These are phyloP conservation scores for Entomortierella chlamydospora DNA, from an alignment of 192 early-diverging fungal genomes.

Conservation along the genomic window DNA sequence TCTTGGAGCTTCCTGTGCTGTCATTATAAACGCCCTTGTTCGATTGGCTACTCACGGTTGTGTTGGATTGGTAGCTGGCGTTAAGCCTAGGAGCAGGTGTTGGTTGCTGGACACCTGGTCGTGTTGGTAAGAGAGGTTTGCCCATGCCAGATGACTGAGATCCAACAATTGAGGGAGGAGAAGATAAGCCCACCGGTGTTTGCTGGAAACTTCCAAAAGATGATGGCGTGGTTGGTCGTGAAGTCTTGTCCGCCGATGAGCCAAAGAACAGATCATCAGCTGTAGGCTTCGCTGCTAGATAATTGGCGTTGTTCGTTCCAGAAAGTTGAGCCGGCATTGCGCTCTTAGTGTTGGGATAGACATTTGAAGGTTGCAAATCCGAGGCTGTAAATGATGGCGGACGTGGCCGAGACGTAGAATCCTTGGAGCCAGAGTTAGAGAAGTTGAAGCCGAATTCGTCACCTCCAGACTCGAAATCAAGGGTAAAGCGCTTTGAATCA, in stretches of 20 bases:
- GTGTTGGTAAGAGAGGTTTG: slow-evolving; percentile 17
- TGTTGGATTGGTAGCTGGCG: not conserved
- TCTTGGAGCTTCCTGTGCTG: slow-evolving; percentile 19
- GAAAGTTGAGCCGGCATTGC: slow-evolving; percentile 19
- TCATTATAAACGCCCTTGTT: slow-evolving; percentile 7
- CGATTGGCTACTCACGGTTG: not conserved
- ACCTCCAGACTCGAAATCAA: slow-evolving; percentile 16
- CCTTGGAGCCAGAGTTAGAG: not conserved
- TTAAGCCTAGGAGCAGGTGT: not conserved
- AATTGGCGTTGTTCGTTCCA: slow-evolving; percentile 11
- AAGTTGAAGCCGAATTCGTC: slow-evolving; percentile 47
- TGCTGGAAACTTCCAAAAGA: slow-evolving; percentile 16
- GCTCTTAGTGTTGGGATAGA: not conserved
- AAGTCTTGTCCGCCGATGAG: slow-evolving; percentile 10
- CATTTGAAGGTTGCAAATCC: too few species aligned
- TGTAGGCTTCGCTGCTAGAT: slow-evolving; percentile 16
- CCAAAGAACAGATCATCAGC: slow-evolving; percentile 43
- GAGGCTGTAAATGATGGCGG: slow-evolving; percentile 13
- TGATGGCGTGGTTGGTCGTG: slow-evolving; percentile 21
- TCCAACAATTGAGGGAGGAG: slow-evolving; percentile 10
- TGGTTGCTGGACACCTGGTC: not conserved
- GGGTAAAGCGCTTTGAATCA: slow-evolving; percentile 22
- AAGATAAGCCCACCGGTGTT: slow-evolving; percentile 20
- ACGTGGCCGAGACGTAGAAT: not conserved
- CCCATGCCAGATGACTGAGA: slow-evolving; percentile 21